A percentile compares a stretch with the other conserved stretches of the same genome.
Evolutionary conservation across 495 filamentous ascomycete species (phyloP).

Genomic region (Tuber brumale): DNA sequence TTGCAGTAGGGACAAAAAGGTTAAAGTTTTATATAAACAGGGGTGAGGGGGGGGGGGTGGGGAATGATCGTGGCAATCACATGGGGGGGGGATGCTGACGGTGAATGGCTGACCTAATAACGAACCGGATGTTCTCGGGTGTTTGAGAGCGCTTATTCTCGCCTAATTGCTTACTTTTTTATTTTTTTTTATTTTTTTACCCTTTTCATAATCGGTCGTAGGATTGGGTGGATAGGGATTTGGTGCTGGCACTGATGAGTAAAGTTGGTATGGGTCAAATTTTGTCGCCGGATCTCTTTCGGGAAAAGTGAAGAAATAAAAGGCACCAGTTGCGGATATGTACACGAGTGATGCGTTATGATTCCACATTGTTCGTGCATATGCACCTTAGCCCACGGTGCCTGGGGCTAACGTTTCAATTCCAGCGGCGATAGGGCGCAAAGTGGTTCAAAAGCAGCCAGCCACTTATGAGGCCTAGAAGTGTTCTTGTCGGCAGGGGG

Average conservation of each 20-base stretch:
- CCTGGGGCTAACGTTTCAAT: background rate
- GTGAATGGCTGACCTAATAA: background rate
- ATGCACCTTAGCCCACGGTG: background rate
- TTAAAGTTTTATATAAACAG: background rate
- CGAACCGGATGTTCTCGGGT: background rate
- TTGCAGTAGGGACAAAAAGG: background rate
- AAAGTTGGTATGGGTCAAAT: background rate
- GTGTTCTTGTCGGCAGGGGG: background rate
- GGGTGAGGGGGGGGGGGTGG: background rate
- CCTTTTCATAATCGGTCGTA: background rate
- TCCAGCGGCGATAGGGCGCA: background rate
- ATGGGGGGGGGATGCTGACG: background rate
- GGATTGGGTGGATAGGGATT: background rate
- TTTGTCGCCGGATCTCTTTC: background rate
- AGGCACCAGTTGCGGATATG: background rate
- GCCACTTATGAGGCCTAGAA: background rate
- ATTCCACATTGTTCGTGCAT: background rate
- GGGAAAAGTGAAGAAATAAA: background rate
- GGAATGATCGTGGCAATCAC: background rate
- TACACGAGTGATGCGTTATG: background rate
- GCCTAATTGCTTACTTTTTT: background rate
- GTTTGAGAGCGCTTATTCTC: background rate
- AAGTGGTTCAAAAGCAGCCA: background rate
- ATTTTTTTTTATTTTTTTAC: too few relatives aligned
- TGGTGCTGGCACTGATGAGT: background rate